phyloP scores from a whole-genome alignment of 164 flowering plant species.

The Stephania japonica region DNA sequence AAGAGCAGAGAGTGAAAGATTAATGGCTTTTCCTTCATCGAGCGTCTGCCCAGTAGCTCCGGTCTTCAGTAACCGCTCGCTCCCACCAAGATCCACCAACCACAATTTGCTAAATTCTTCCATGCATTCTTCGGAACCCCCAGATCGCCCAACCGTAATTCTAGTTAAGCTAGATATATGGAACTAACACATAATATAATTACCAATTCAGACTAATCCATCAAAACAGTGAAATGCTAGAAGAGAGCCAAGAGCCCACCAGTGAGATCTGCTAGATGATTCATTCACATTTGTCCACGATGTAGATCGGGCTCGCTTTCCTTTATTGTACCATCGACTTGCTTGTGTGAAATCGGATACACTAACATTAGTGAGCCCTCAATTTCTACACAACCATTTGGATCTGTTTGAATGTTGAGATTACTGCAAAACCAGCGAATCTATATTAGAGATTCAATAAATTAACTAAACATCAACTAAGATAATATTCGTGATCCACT shows the following conservation, averaged over 20 bases:
- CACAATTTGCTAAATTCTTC: slow-evolving; percentile 55
- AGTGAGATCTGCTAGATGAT: slow-evolving; percentile 84
- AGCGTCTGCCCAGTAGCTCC: slow-evolving; percentile 78
- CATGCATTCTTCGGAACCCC: slow-evolving; percentile 29
- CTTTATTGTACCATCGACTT: slow-evolving; percentile 56
- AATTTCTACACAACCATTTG: slow-evolving; percentile 61
- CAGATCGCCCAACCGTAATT: slow-evolving; percentile 46
- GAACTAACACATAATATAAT: slow-evolving; percentile 40
- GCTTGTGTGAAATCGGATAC: slow-evolving; percentile 57
- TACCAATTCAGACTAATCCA: slow-evolving; percentile 26
- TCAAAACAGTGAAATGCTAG: slow-evolving; percentile 7
- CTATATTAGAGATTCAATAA: slow-evolving; percentile 18
- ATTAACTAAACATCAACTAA: slow-evolving; percentile 1
- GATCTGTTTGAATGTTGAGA: slow-evolving; percentile 71
- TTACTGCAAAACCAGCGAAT: slow-evolving; percentile 40
- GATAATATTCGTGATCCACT: background rate
- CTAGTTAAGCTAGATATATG: slow-evolving; percentile 60
- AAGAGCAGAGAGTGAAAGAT: slow-evolving; percentile 82
- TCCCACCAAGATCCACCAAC: slow-evolving; percentile 97
- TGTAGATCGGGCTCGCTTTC: slow-evolving; percentile 63
- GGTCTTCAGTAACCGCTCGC: slow-evolving; percentile 73
- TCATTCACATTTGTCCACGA: slow-evolving; percentile 80
- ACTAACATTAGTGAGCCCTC: slow-evolving; percentile 62
- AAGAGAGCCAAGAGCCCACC: slow-evolving; percentile 43
- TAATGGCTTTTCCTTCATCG: slow-evolving; percentile 82